Conservation (phyloP, 2,329 filamentous ascomycete genomes). For the Pestalotiopsis sp. region DNA sequence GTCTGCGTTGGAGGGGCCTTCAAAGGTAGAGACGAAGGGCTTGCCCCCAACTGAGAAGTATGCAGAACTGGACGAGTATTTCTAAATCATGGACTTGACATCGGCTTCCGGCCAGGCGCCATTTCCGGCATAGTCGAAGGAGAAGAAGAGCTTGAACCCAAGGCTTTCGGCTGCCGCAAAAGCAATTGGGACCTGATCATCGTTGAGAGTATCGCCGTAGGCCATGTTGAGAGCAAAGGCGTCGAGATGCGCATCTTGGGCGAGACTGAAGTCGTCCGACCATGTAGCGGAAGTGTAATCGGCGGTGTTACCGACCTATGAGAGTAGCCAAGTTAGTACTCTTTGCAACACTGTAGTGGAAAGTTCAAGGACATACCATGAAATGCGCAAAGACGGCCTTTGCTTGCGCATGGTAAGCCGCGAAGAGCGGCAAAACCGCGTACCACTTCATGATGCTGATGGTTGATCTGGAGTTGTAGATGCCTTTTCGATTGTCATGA, state of each 20-base stretch:
- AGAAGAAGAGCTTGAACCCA: not conserved
- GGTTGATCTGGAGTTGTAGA: not conserved
- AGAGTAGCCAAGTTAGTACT: not conserved
- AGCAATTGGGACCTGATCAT: not conserved
- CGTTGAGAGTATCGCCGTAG: not conserved
- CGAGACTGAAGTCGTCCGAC: not conserved
- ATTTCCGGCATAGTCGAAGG: slow-evolving; percentile 2
- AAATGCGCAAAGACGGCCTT: slow-evolving; percentile 2
- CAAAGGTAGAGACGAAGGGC: slow-evolving; percentile 42
- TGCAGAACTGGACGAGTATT: not conserved
- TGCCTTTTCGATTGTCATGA: not conserved
- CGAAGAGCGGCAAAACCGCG: not conserved
- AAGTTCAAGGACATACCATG: not conserved
- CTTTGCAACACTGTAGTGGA: not conserved
- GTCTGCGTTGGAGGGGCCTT: slow-evolving; percentile 41
- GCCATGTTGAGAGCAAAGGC: slow-evolving; percentile 2
- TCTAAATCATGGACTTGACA: not conserved
- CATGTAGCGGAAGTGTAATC: not conserved
- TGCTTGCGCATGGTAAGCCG: not conserved
- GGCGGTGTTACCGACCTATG: not conserved
- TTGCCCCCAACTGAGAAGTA: not conserved
- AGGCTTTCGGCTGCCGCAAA: not conserved
- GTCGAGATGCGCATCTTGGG: not conserved
- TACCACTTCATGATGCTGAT: not conserved
- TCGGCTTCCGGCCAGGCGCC: not conserved